Base-by-base conservation (phyloP, 495 filamentous ascomycete genomes). In the Penicillium chermesinum region DNA sequence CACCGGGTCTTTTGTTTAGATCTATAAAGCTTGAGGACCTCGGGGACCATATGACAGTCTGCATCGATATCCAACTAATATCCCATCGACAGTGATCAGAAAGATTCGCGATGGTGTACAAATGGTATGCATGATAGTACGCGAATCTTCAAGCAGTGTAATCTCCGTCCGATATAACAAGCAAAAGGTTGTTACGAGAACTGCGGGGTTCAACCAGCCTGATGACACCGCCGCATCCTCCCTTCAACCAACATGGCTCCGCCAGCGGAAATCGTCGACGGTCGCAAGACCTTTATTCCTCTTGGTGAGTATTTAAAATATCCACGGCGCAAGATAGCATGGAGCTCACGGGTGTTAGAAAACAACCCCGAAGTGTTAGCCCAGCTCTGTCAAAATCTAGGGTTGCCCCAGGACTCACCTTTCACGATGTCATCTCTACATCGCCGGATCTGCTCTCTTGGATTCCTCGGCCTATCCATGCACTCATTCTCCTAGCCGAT, bases 351-450 rank as follows among this genome's bases (percentile, higher is more conserved):
- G 41, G 13, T 27, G 12, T 20, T 56, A 83, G 81, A 84, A 53
- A 84, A 83, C 65, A 85, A 84, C 49, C 81, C 81, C 12, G 76
- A 80, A 38, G 75, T 83, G 10, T 73, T 83, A 61, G 61, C 67
- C 12, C 62, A 57, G 20, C 74, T 85, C 33, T 64, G 77, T 18
- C 67, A 72, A 46, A 79, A 76, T 15, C 71, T 85, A 9, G 75
- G 75, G 18, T 61, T 85, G 10, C 75, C 75, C 16, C 53, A 53
- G 17, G 57, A 6, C 69, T 85, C 4, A 62, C 63, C 34, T 85
- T 83, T 59, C 75, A 83, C 57, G 81, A 85, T 58, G 70, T 85
- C 44, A 69, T 72, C 52, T 71, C 67, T 38, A 71, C 75, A 58
- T 71, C 78, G n/a, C 73, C 75, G 0, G 75, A 81, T 7, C 60